phyloP scores from a whole-genome alignment of 2,329 filamentous ascomycete genomes.

The Trichoderma cornu-damae region DNA sequence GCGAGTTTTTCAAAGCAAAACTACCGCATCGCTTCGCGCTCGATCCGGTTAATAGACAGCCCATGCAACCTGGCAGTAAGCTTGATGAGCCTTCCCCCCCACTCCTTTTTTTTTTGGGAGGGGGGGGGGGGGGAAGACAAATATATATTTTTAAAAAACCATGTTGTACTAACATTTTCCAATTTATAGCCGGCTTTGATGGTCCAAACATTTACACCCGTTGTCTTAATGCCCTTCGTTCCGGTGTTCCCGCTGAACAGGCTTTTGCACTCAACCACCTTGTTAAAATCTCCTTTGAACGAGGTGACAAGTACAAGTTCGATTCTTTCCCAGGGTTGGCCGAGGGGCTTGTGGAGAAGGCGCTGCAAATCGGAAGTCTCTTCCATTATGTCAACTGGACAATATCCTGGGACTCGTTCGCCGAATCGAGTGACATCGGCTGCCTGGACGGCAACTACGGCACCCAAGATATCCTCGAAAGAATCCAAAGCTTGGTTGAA shows the following conservation, averaged over 20 bases:
- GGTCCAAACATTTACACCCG: constrained; percentile 89
- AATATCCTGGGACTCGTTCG: constrained; percentile 57
- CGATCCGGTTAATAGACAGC: constrained; percentile 36
- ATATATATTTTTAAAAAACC: neutral
- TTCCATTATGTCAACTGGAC: constrained; percentile 82
- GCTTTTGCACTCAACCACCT: constrained; percentile 91
- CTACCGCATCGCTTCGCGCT: constrained; percentile 37
- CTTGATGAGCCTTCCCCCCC: constrained; percentile 23
- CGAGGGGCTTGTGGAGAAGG: constrained; percentile 81
- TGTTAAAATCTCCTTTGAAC: constrained; percentile 91
- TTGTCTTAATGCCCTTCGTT: constrained; percentile 77
- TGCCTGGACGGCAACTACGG: constrained; percentile 44
- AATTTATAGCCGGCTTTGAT: constrained; percentile 51
- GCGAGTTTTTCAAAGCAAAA: constrained; percentile 51
- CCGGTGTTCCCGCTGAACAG: constrained; percentile 72
- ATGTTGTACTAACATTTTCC: neutral
- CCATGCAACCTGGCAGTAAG: constrained; percentile 59
- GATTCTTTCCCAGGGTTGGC: constrained; percentile 85
- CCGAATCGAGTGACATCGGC: constrained; percentile 51
- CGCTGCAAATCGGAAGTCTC: constrained; percentile 68
- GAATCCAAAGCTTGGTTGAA: constrained; percentile 59
- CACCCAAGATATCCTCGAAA: constrained; percentile 54
- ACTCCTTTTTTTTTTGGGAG: too few relatives aligned
- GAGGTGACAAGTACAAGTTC: constrained; percentile 93
- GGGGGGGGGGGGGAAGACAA: too few relatives aligned